phyloP scores from a whole-genome alignment of 2,329 filamentous ascomycete species.

The Penicillium sp. region DNA sequence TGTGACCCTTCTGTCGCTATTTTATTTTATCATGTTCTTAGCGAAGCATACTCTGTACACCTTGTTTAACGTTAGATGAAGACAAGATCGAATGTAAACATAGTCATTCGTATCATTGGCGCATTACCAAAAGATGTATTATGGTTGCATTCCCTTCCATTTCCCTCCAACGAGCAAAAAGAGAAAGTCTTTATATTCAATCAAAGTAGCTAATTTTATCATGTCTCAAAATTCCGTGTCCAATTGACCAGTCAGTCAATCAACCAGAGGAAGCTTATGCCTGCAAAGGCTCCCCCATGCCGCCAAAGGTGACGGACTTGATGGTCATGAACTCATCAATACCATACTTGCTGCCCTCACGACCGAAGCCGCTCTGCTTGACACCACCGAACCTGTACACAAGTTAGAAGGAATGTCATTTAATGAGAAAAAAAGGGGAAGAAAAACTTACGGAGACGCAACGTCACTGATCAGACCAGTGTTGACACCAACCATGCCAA shows the following conservation, averaged over 20 bases:
- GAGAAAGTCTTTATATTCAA: background rate
- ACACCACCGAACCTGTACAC: slow-evolving; percentile 68
- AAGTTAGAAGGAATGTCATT: slow-evolving; percentile 12
- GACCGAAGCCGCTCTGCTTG: slow-evolving; percentile 77
- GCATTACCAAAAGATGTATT: background rate
- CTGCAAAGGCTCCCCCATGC: slow-evolving; percentile 59
- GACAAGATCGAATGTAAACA: background rate
- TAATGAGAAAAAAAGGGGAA: background rate
- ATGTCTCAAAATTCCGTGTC: background rate
- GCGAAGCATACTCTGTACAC: background rate
- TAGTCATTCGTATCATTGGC: background rate
- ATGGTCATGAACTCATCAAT: slow-evolving; percentile 73
- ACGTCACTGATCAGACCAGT: slow-evolving; percentile 62
- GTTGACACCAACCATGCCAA: slow-evolving; percentile 62
- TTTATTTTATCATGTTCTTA: background rate
- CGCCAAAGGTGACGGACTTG: slow-evolving; percentile 67
- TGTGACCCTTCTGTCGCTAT: background rate
- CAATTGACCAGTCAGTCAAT: background rate
- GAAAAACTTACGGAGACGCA: slow-evolving; percentile 46
- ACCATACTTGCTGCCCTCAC: slow-evolving; percentile 74
- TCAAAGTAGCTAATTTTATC: background rate
- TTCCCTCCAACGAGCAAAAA: background rate
- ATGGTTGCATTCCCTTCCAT: background rate
- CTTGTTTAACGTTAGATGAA: background rate
- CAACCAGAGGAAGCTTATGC: slow-evolving; percentile 24